These are phyloP conservation scores for Trichoderma koningii DNA, from an alignment of 2,329 filamentous ascomycete species.

Conservation along the genomic window DNA sequence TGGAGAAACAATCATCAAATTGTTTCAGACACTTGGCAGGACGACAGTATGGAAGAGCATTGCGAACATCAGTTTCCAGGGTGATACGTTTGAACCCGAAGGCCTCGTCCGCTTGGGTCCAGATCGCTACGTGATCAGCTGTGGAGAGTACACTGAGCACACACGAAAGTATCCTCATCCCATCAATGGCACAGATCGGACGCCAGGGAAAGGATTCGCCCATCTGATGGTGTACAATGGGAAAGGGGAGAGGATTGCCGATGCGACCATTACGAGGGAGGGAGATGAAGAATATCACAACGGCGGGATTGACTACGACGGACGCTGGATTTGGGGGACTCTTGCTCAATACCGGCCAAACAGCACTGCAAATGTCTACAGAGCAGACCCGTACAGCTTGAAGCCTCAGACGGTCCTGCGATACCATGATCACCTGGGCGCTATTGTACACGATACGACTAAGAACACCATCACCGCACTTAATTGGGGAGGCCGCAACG, in stretches of 20 bases:
- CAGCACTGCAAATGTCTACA: constrained; percentile 47
- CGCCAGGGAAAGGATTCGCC: constrained; percentile 47
- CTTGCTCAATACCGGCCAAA: constrained; percentile 52
- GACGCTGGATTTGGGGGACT: constrained; percentile 49
- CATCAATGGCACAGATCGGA: constrained; percentile 55
- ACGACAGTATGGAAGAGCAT: constrained; percentile 48
- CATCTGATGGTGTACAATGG: constrained; percentile 50
- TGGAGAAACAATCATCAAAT: constrained; percentile 41
- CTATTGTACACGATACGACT: constrained; percentile 46
- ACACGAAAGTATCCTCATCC: constrained; percentile 46
- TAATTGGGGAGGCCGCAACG: constrained; percentile 51
- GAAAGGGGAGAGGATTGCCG: constrained; percentile 45
- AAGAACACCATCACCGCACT: constrained; percentile 43
- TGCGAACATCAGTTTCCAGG: constrained; percentile 46
- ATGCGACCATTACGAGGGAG: constrained; percentile 46
- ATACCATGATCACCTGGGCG: constrained; percentile 49
- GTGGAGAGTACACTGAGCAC: constrained; percentile 46
- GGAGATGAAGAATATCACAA: constrained; percentile 48
- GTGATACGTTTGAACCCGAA: constrained; percentile 52
- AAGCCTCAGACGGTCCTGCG: constrained; percentile 41
- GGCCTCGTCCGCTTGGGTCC: constrained; percentile 48
- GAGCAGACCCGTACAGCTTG: constrained; percentile 43
- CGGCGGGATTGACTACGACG: constrained; percentile 53
- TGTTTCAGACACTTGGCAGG: constrained; percentile 42
- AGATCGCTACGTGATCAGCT: constrained; percentile 49